Conservation (phyloP, 1,284 basidiomycete genomes). For the Rhodofomes roseus region DNA sequence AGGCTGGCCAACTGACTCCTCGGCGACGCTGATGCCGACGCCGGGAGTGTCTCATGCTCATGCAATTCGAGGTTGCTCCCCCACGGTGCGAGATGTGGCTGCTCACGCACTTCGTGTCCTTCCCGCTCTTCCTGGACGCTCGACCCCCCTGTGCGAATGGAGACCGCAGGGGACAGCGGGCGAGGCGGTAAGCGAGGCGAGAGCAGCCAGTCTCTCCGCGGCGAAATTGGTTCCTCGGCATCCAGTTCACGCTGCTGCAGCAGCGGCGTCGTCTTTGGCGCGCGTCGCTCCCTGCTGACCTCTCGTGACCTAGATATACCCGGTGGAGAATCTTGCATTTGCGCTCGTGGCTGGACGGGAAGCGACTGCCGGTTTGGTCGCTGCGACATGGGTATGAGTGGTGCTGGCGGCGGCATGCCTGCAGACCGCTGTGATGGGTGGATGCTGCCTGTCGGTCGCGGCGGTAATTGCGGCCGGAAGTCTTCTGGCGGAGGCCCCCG, state of each 20-base stretch:
- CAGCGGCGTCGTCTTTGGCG: background rate
- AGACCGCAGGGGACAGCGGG: background rate
- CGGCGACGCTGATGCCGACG: background rate
- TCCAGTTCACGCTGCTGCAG: background rate
- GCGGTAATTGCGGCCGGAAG: conserved; percentile 67
- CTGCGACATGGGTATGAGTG: conserved; percentile 13
- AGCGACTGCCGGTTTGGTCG: conserved; percentile 18
- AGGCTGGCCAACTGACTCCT: background rate
- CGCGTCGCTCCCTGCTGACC: background rate
- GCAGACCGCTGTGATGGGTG: conserved; percentile 62
- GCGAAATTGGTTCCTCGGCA: background rate
- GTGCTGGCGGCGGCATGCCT: conserved; percentile 10
- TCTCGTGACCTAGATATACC: background rate
- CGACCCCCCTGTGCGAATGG: background rate
- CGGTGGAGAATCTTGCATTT: conserved; percentile 22
- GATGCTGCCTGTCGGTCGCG: conserved; percentile 68
- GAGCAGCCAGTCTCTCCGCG: background rate
- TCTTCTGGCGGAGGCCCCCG: conserved; percentile 42
- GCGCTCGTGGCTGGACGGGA: conserved; percentile 13
- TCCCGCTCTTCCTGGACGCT: background rate
- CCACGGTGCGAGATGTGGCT: background rate
- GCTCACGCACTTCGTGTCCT: background rate
- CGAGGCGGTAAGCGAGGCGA: conserved; percentile 1
- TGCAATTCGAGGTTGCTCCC: background rate
- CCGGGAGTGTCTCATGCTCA: background rate